Evolutionary conservation across 2,329 filamentous ascomycete genomes (phyloP).

Genomic region (Pleurostoma richardsiae): DNA sequence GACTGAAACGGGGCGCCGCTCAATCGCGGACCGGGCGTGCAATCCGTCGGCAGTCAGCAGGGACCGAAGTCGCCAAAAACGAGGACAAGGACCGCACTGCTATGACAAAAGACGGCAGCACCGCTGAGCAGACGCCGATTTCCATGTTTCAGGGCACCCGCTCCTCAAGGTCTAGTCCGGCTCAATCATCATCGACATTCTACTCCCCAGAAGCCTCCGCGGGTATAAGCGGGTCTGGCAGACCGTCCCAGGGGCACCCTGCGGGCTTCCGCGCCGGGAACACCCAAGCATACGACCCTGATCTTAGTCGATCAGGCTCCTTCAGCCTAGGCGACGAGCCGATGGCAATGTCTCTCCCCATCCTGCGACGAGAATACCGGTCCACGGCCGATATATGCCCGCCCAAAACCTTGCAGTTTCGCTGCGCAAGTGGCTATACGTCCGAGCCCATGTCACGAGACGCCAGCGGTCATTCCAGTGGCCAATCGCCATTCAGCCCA

Average conservation of each 20-base stretch:
- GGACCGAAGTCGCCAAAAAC: no score
- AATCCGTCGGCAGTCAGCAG: no score
- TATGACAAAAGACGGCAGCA: no score
- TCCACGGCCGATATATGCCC: slow-evolving; percentile 18
- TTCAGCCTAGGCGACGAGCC: slow-evolving; percentile 14
- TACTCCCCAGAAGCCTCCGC: slow-evolving; percentile 14
- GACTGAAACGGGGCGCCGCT: slow-evolving; percentile 16
- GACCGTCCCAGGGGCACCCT: slow-evolving; percentile 1
- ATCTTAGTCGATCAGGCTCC: slow-evolving; percentile 12
- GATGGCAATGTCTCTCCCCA: slow-evolving; percentile 13
- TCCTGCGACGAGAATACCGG: slow-evolving; percentile 1
- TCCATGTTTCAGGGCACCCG: slow-evolving; percentile 20
- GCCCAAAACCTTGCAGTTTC: slow-evolving; percentile 1
- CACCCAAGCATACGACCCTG: slow-evolving; percentile 14
- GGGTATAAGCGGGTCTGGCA: slow-evolving; percentile 4
- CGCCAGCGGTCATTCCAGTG: slow-evolving; percentile 30
- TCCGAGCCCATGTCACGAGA: slow-evolving; percentile 47
- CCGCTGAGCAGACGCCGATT: no score
- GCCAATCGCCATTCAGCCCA: slow-evolving; percentile 14
- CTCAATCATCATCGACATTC: slow-evolving; percentile 16
- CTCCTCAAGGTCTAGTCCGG: slow-evolving; percentile 25
- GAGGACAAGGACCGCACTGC: no score
- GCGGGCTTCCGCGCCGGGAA: slow-evolving; percentile 17
- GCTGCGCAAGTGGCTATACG: slow-evolving; percentile 30
- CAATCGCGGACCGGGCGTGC: neutral